phyloP scores from a whole-genome alignment of 1,284 basidiomycete genomes.

The Puccinia coronata region DNA sequence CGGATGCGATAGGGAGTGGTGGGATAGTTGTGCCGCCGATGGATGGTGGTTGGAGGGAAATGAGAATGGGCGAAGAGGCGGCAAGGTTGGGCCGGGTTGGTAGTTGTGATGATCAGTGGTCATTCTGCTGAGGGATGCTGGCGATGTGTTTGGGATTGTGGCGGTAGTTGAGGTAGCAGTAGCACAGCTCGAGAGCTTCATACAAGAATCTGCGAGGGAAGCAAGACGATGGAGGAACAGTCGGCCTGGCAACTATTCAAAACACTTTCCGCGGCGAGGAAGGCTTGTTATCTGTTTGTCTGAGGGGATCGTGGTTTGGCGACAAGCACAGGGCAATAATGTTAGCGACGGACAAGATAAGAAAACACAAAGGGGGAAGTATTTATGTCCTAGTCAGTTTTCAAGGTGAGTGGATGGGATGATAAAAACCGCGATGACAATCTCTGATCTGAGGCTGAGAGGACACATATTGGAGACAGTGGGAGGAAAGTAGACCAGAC shows the following conservation, averaged over 20 bases:
- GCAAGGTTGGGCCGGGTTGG: conserved; percentile 32
- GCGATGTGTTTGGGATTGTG: background rate
- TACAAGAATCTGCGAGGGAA: background rate
- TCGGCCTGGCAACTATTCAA: background rate
- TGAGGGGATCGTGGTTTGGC: too few relatives aligned
- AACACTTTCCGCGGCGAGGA: background rate
- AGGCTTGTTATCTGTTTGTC: background rate
- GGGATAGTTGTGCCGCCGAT: background rate
- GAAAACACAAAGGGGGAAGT: background rate
- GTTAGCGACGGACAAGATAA: background rate
- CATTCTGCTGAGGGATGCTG: conserved; percentile 6
- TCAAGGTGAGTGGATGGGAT: background rate
- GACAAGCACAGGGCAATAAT: background rate
- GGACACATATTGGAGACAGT: background rate
- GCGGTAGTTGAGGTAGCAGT: background rate
- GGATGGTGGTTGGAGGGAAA: background rate
- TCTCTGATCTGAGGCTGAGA: background rate
- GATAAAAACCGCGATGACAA: background rate
- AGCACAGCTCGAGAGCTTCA: background rate
- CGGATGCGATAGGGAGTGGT: background rate
- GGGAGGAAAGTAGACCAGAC: background rate
- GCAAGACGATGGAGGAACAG: background rate
- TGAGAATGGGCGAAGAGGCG: conserved; percentile 15
- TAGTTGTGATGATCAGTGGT: conserved; percentile 18
- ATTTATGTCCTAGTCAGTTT: background rate